Base-by-base conservation (phyloP, 176 grass and related monocot genomes). In the Areca catechu region DNA sequence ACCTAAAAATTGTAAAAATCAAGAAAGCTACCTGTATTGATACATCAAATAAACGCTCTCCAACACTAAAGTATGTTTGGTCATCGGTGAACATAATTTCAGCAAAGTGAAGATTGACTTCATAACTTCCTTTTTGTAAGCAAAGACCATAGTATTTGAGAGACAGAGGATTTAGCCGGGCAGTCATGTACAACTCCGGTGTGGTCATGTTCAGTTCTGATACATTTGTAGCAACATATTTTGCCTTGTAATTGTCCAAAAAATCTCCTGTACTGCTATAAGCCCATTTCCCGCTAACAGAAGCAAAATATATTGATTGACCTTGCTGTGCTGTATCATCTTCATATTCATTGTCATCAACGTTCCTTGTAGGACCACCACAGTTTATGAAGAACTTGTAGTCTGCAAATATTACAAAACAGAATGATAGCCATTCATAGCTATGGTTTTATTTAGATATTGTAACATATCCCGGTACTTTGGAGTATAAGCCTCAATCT, bases 261-360 rank as follows among this genome's bases (percentile, higher is more conserved):
- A 95, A 89, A 58, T 83, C 82, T 56, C 90, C 90, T 66, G 90
- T 95, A 54, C 82, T 89, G 73, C 90, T 95, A 58, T 86, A 95
- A 37, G 82, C 90, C 85, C 85, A 95, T 68, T 71, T 86, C 61
- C 23, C 61, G 63, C 72, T 61, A 30, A 75, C 51, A 10, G 69
- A 71, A 16, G 71, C 19, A 43, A 3, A 20, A 66, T 74, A 95
- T 18, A 34, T 61, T 65, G 90, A 78, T 74, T 85, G 89, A 61
- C 90, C 90, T 66, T 80, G 74, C 70, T 62, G 76, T n/a, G 66
- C 78, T n/a, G 60, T 66, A 54, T 95, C 90, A 43, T 79, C 85
- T 60, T 89, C 54, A 17, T 80, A 95, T 21, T 49, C 54, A 75
- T 66, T 73, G 2, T 69, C 73, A 48, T 89, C 48, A 24, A 83